A percentile compares a stretch with the other conserved stretches of the same genome.
Evolutionary conservation across 140 eudicot genomes (phyloP).

Genomic region (Anethum foeniculum): DNA sequence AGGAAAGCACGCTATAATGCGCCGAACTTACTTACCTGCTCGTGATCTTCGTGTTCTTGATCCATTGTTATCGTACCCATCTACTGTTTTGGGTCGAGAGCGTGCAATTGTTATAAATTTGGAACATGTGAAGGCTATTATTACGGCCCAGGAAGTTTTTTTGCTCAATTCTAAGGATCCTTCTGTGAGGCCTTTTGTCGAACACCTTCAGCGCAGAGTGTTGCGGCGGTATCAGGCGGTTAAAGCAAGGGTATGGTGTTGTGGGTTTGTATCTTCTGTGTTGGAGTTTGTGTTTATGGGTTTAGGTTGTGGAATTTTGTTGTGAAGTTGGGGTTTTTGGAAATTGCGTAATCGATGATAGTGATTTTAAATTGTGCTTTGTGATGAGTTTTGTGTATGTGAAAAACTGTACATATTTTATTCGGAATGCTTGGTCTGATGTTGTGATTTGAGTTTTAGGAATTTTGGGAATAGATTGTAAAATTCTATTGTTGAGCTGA

Average conservation of each 20-base stretch:
- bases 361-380: background rate
- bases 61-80: constrained; percentile 83
- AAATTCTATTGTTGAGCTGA: background rate
- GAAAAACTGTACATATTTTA: background rate
- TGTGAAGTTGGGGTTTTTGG: background rate
- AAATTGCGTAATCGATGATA: background rate
- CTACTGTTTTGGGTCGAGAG: constrained; percentile 85
- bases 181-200: constrained; percentile 79
- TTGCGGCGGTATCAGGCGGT: constrained; percentile 63
- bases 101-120: constrained; percentile 80
- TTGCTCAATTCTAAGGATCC: constrained; percentile 77
- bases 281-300: background rate
- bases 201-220: constrained; percentile 64
- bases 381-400: background rate
- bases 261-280: background rate
- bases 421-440: background rate
- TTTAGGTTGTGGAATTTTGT: background rate
- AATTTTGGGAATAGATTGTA: background rate
- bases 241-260: constrained; percentile 42
- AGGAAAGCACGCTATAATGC: constrained; percentile 90
- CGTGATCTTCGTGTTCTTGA: constrained; percentile 93
- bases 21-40: constrained; percentile 88
- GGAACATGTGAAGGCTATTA: constrained; percentile 88
- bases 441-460: background rate
- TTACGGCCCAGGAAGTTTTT: constrained; percentile 80